Base-by-base conservation (phyloP, 2,329 filamentous ascomycete species). In the Fusarium pseudocircinatum region DNA sequence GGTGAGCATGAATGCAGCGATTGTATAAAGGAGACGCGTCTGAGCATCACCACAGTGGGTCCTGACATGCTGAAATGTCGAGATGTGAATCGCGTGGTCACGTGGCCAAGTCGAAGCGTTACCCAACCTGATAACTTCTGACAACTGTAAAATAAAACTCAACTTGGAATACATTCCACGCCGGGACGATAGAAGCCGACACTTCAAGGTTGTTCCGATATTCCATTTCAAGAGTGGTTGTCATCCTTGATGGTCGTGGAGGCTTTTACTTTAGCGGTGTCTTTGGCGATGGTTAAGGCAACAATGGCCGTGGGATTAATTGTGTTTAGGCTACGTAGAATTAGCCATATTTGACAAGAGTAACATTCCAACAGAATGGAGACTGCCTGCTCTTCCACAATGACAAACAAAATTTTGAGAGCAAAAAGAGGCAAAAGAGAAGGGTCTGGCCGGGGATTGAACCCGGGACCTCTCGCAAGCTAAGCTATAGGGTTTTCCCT, bases 401-500 rank as follows among this genome's bases (percentile, higher is more conserved):
- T n/a, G 20, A n/a, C 7, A 49, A 22, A 24, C 7, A 13, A 5
- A 32, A 34, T 28, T 28, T 28, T 28, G 7, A 50, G 47, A 24
- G 15, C 5, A 24, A 24, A 34, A 24, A 9, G 14, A 8, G 4
- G 3, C 40, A 78, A 81, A 81, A 81, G 72, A 28, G 50, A 67
- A 64, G 82, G 82, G 82, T 82, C 82, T 83, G 82, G 81, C 83
- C 83, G 83, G 81, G 83, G 82, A 84, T 84, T 82, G 83, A 84
- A 83, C 83, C 81, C 83, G 82, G 82, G 83, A 83, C 83, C 83
- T 84, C 82, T 83, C 82, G 83, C 83, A 84, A 78, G 74, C 74
- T 60, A 54, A 74, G 80, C 81, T 80, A 52, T 74, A 80, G 82
- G 81, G 81, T 83, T 72, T 77, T 80, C 89, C 89, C 89, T 91